Percentiles rank a stretch among this genome's conserved stretches.
phyloP scores from a whole-genome alignment of 2,329 filamentous ascomycete genomes.

The Calonectria crousiana region DNA sequence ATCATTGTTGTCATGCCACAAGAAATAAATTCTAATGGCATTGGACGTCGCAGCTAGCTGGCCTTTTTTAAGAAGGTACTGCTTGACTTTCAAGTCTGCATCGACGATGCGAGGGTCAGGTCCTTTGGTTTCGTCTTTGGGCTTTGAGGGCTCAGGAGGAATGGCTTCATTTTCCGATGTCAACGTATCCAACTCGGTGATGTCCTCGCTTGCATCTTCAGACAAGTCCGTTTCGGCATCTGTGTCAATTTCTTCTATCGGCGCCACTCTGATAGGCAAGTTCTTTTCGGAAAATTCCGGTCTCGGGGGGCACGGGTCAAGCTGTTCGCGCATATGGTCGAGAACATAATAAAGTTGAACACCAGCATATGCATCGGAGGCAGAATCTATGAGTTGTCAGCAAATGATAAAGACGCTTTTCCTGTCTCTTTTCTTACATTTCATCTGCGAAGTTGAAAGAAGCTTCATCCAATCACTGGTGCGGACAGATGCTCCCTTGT shows the following conservation, averaged over 20 bases:
- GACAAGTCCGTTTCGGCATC: conserved; percentile 7
- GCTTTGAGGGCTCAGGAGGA: conserved; percentile 29
- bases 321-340: conserved; percentile 73
- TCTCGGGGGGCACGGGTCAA: conserved; percentile 78
- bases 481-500: conserved; percentile 78
- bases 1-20: conserved; percentile 70
- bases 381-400: conserved; percentile 69
- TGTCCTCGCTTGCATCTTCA: conserved; percentile 18
- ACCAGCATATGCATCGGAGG: conserved; percentile 86
- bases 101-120: conserved; percentile 57
- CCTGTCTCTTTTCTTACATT: conserved; percentile 66
- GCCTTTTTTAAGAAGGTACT: conserved; percentile 51
- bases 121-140: not conserved
- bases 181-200: not conserved
- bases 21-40: conserved; percentile 69
- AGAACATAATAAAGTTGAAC: conserved; percentile 79
- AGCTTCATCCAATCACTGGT: conserved; percentile 79
- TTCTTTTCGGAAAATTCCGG: conserved; percentile 77
- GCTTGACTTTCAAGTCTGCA: conserved; percentile 54
- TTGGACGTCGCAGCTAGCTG: conserved; percentile 43
- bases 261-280: conserved; percentile 67
- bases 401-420: too few species aligned
- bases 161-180: not conserved
- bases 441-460: conserved; percentile 74
- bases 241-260: conserved; percentile 9